Conservation (phyloP, 768 basidiomycete genomes). For the Psilocybe azurescens region DNA sequence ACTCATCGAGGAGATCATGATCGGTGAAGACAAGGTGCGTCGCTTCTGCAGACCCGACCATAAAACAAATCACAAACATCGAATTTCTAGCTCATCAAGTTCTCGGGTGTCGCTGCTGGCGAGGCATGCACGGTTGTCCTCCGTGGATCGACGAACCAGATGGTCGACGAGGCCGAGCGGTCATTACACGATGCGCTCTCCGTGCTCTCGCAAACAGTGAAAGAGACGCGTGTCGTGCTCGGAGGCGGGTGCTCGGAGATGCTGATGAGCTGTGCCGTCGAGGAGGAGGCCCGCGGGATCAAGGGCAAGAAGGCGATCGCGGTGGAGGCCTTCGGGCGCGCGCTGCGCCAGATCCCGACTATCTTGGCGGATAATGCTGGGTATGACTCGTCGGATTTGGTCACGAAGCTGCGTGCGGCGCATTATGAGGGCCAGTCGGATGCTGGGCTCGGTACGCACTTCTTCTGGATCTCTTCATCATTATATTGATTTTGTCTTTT, state of each 20-base stretch:
- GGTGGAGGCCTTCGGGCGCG: constrained; percentile 88
- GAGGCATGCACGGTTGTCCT: constrained; percentile 98
- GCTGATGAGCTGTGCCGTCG: constrained; percentile 95
- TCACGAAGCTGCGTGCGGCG: constrained; percentile 86
- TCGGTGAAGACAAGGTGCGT: constrained; percentile 96
- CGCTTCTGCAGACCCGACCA: not conserved
- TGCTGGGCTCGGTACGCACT: constrained; percentile 80
- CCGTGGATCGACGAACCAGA: constrained; percentile 96
- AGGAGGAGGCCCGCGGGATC: constrained; percentile 82
- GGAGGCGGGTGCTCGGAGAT: constrained; percentile 99
- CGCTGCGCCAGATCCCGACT: constrained; percentile 92
- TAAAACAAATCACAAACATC: not conserved
- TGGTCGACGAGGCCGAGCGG: constrained; percentile 99
- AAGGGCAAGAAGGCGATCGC: constrained; percentile 97
- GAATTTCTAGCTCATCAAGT: constrained; percentile 88
- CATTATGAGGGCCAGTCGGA: constrained; percentile 90
- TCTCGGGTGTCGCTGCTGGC: constrained; percentile 97
- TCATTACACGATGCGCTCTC: constrained; percentile 97
- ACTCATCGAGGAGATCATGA: constrained; percentile 97
- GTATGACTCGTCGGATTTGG: constrained; percentile 96
- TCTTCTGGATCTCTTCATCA: not conserved
- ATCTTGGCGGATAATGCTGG: constrained; percentile 98
- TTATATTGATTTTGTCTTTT: not conserved
- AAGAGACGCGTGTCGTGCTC: constrained; percentile 92
- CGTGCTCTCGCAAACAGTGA: constrained; percentile 96